phyloP scores from a whole-genome alignment of 2,329 filamentous ascomycete genomes.

The Hypoxylon sp. region DNA sequence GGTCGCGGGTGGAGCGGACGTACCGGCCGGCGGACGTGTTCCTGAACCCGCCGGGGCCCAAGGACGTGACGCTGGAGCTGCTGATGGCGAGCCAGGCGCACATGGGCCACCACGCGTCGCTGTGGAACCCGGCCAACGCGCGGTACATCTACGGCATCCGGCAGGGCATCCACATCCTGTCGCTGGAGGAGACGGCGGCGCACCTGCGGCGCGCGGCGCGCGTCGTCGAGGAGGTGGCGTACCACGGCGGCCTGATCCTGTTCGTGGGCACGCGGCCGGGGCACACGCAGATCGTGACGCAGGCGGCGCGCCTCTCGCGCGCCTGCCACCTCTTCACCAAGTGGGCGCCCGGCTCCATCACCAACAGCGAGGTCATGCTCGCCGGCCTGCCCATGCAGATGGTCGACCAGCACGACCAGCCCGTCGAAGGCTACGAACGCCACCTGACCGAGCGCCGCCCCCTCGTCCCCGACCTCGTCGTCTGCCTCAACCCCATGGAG shows the following conservation, averaged over 20 bases:
- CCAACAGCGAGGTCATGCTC: conserved; percentile 92
- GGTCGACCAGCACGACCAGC: conserved; percentile 76
- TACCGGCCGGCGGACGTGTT: conserved; percentile 74
- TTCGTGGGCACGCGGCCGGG: conserved; percentile 89
- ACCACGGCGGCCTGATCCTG: conserved; percentile 82
- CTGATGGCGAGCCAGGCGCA: conserved; percentile 88
- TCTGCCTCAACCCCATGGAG: conserved; percentile 91
- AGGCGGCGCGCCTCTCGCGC: conserved; percentile 77
- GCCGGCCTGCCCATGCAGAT: conserved; percentile 73
- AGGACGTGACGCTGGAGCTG: conserved; percentile 88
- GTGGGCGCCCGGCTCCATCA: conserved; percentile 91
- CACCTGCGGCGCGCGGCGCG: conserved; percentile 93
- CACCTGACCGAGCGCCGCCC: conserved; percentile 70
- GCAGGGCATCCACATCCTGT: conserved; percentile 90
- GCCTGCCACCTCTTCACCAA: conserved; percentile 91
- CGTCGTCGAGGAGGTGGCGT: conserved; percentile 86
- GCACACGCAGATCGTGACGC: conserved; percentile 81
- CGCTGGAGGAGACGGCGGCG: conserved; percentile 85
- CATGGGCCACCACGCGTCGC: conserved; percentile 86
- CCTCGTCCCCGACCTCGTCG: conserved; percentile 86
- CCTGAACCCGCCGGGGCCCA: conserved; percentile 74
- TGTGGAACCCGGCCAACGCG: conserved; percentile 95
- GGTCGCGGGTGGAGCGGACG: conserved; percentile 57
- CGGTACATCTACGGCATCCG: conserved; percentile 93
- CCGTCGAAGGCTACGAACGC: conserved; percentile 67